Evolutionary conservation across 768 basidiomycete species (phyloP).

Genomic region (Phaeotremella fagi): DNA sequence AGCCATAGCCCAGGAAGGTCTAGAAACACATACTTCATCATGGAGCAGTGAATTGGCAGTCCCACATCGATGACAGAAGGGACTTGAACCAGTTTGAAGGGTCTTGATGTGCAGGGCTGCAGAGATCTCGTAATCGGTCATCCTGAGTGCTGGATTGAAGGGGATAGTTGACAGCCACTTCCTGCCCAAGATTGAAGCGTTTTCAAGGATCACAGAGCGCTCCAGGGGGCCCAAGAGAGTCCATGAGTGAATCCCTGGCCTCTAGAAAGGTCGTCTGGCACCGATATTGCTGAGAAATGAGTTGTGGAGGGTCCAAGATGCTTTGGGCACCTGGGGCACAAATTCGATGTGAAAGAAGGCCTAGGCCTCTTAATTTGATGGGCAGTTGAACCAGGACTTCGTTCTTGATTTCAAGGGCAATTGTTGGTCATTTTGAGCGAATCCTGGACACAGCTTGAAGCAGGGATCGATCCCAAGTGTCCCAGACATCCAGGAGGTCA

Average conservation of each 20-base stretch:
- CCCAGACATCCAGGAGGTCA: conserved; percentile 2
- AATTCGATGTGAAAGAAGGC: neutral
- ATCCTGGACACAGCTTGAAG: neutral
- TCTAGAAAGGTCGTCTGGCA: too few species aligned
- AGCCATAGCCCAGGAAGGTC: neutral
- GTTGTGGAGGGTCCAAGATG: too few species aligned
- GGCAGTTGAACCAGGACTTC: neutral
- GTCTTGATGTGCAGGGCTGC: neutral
- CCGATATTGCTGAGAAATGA: neutral
- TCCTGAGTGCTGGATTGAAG: neutral
- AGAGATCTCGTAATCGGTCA: neutral
- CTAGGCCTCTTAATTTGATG: neutral
- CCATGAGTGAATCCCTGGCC: too few species aligned
- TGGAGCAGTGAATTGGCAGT: neutral
- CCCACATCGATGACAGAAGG: neutral
- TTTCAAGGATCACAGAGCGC: neutral
- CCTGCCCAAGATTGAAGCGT: neutral
- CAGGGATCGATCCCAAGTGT: neutral
- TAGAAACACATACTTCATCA: neutral
- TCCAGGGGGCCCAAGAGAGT: too few species aligned
- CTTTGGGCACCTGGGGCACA: neutral
- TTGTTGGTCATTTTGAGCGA: neutral
- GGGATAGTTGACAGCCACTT: conserved; percentile 4
- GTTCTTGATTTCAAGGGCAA: neutral
- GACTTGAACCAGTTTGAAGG: neutral